A percentile compares a stretch with the other conserved stretches of the same genome.
phyloP scores from a whole-genome alignment of 2,329 filamentous ascomycete species.

The Fusarium newnesense region DNA sequence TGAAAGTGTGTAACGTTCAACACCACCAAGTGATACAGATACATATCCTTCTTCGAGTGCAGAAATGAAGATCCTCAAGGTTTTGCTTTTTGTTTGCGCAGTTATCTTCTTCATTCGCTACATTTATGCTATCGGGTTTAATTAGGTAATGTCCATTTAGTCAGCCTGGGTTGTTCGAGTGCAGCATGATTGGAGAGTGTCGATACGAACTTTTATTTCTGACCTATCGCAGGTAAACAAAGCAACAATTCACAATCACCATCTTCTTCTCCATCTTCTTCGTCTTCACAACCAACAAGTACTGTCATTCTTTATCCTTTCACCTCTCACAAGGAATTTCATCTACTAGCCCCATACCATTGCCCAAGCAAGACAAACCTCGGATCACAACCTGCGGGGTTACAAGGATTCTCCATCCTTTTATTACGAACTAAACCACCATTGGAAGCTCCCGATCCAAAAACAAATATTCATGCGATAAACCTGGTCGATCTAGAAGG shows the following conservation, averaged over 20 bases:
- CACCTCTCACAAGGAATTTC: slow-evolving; percentile 9
- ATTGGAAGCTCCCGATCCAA: slow-evolving; percentile 24
- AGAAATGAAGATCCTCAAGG: background rate
- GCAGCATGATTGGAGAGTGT: background rate
- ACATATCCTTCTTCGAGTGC: background rate
- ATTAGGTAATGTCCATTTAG: background rate
- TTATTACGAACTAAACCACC: slow-evolving; percentile 21
- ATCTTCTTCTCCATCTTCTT: no score
- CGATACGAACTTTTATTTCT: background rate
- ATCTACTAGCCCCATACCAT: background rate
- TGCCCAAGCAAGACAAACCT: slow-evolving; percentile 22
- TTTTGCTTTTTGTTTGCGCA: background rate
- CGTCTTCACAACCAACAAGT: background rate
- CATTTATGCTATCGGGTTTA: background rate
- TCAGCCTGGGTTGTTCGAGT: background rate
- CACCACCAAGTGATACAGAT: background rate
- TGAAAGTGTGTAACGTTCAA: background rate
- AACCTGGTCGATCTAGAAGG: slow-evolving; percentile 18
- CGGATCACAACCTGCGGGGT: slow-evolving; percentile 30
- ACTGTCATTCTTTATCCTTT: background rate
- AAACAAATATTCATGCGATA: background rate
- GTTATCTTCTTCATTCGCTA: background rate
- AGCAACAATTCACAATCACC: background rate
- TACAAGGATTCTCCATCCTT: slow-evolving; percentile 23
- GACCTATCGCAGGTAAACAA: background rate